These are phyloP conservation scores for Clavispora asparagi DNA, from an alignment of 805 yeast species.

Conservation along the genomic window DNA sequence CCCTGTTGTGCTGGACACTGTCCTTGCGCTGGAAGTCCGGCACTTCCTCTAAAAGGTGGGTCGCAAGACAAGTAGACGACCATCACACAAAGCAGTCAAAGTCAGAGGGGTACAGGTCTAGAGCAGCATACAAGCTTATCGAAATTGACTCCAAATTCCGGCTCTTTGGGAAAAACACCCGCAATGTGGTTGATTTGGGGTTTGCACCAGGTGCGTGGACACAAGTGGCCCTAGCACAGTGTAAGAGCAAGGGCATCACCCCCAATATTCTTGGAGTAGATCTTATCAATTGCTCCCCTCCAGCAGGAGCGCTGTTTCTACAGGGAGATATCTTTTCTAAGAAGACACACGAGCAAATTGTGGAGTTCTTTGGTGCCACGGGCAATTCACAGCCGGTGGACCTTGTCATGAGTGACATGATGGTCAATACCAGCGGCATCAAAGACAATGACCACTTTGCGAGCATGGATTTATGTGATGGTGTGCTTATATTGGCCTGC, in stretches of 20 bases:
- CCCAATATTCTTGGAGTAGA: constrained; percentile 25
- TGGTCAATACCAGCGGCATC: constrained; percentile 87
- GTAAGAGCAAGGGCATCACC: constrained; percentile 3
- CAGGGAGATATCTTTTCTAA: constrained; percentile 37
- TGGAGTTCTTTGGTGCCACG: constrained; percentile 42
- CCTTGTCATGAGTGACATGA: constrained; percentile 71
- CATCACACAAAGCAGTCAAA: constrained; percentile 63
- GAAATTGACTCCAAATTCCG: constrained; percentile 66
- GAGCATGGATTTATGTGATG: constrained; percentile 90
- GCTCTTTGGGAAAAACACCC: constrained; percentile 47
- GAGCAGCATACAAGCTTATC: constrained; percentile 87
- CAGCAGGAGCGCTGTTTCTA: constrained; percentile 31
- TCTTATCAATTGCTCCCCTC: constrained; percentile 31
- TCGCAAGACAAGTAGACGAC: constrained; percentile 64
- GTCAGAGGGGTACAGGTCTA: constrained; percentile 56
- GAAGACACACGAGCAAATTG: constrained; percentile 52
- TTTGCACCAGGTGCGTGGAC: constrained; percentile 33
- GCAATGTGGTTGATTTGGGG: constrained; percentile 72
- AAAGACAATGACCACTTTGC: constrained; percentile 74
- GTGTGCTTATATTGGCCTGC: constrained; percentile 74
- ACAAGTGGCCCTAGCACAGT: constrained; percentile 20
- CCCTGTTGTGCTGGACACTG: background rate
- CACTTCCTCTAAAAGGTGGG: constrained; percentile 48
- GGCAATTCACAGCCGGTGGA: constrained; percentile 21
- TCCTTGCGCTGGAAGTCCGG: constrained; percentile 9